These are phyloP conservation scores for Polyplosphaeria fusca DNA, from an alignment of 495 filamentous ascomycete species.

Conservation along the genomic window DNA sequence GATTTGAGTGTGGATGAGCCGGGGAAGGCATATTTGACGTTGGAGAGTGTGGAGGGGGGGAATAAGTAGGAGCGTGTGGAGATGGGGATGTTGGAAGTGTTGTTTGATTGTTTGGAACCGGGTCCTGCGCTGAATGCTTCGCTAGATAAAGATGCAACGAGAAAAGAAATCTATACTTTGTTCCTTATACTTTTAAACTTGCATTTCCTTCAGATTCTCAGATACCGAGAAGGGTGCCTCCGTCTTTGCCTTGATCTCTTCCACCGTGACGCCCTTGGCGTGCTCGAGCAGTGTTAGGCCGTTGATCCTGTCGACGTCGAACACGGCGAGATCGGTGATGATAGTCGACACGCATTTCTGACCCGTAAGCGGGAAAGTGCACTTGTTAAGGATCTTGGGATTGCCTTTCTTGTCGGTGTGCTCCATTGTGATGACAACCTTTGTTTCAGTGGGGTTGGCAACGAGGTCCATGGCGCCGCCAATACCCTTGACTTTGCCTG, in stretches of 20 bases:
- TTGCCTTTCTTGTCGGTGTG: conserved; percentile 92
- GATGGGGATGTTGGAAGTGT: neutral
- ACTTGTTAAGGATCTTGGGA: conserved; percentile 77
- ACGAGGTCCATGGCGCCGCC: conserved; percentile 94
- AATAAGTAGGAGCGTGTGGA: conserved; percentile 1
- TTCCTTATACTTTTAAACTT: conserved; percentile 16
- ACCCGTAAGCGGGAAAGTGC: conserved; percentile 86
- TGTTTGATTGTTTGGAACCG: too few relatives aligned
- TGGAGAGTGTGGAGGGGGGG: conserved; percentile 17
- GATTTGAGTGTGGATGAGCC: conserved; percentile 29
- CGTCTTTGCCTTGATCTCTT: conserved; percentile 54
- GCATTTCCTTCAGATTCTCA: conserved; percentile 49
- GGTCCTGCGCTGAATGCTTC: neutral
- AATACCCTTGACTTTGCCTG: conserved; percentile 89
- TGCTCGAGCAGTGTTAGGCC: conserved; percentile 63
- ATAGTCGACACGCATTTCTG: conserved; percentile 82
- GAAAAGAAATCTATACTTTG: neutral
- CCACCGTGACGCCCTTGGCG: conserved; percentile 54
- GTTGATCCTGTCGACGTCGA: conserved; percentile 77
- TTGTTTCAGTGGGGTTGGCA: conserved; percentile 76
- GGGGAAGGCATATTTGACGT: conserved; percentile 17
- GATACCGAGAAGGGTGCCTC: conserved; percentile 53
- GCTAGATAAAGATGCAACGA: neutral
- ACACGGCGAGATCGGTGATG: conserved; percentile 90
- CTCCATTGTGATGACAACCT: conserved; percentile 95